Evolutionary conservation across 768 basidiomycete species (phyloP), one percentile per base, ranked within the genome.

Genomic region (Tubosaeta sp.): DNA sequence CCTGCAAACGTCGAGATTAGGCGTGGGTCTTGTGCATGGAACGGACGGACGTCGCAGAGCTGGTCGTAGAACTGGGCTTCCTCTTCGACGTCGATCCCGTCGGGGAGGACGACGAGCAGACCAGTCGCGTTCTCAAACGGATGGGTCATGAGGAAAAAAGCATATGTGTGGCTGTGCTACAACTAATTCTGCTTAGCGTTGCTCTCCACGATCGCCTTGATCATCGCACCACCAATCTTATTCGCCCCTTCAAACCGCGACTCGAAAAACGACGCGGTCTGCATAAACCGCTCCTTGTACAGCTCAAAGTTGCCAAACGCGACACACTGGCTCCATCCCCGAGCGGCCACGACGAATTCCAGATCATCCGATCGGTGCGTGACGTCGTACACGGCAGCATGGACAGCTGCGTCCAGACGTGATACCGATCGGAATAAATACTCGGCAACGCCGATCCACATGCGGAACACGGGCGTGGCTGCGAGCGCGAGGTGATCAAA

Each of bases 381-480:
- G 4, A 80, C 80, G 60, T 95, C 89, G 53, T 81, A 70, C 32
- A 94, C 65, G 0, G 86, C 89, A 0, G 91, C 86, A 39, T 83
- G 72, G 42, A 97, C 77, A 0, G 95, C 88, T 2, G 76, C 71
- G 50, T 84, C 76, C 16, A 97, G 73, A 4, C 88, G 75, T 0
- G 71, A 61, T 1, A 76, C 74, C 0, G 83, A 85, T 41, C 88
- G 78, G 74, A 97, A 99, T 11, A 99, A 80, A 69, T 95, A 90
- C 68, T 98, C 97, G 11, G 95, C 91, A 12, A 97, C 93, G 29
- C 95, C 95, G 46, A 99, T 86, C 85, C 95, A 97, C 56, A 99
- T 78, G 48, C 94, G 82, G 73, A 99, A 99, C 33, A 98, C 81
- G 0, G 97, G 97, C 2, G 95, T 99, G 8, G 94, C 95, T 0